A percentile compares a stretch with the other conserved stretches of the same genome.
phyloP scores from a whole-genome alignment of 345 rosid genomes.

The Aurinia saxatilis region DNA sequence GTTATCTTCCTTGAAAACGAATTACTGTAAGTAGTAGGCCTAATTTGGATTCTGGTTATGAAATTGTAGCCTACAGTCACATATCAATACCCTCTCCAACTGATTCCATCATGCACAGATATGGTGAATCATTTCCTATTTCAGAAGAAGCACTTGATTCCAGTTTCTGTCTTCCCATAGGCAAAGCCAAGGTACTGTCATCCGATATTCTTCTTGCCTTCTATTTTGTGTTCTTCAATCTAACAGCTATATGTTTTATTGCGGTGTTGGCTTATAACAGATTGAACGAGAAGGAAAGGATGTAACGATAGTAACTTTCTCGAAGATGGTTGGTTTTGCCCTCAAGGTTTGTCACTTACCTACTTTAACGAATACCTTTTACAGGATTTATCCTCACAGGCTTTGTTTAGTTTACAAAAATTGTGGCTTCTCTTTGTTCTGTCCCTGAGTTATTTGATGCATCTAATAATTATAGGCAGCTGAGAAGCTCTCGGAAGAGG shows the following conservation, averaged over 20 bases:
- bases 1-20: conserved; percentile 96
- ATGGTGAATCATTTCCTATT: conserved; percentile 88
- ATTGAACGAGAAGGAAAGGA: conserved; percentile 90
- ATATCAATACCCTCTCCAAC: not conserved
- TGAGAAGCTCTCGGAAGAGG: conserved; percentile 79
- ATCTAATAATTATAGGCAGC: conserved; percentile 48
- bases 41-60: not conserved
- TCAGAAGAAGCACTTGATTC: conserved; percentile 89
- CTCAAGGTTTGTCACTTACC: conserved; percentile 56
- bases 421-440: not conserved
- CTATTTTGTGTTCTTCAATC: not conserved
- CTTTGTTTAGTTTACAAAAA: not conserved
- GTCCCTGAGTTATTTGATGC: not conserved
- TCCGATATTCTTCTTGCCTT: not conserved
- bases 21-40: conserved; percentile 53
- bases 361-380: not conserved
- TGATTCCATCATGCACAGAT: conserved; percentile 40
- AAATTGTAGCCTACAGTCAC: not conserved
- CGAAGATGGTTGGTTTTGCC: conserved; percentile 79
- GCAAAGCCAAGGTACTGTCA: conserved; percentile 76
- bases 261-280: conserved; percentile 33
- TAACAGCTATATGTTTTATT: not conserved
- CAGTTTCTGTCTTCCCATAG: conserved; percentile 89
- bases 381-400: no score
- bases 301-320: conserved; percentile 76